A percentile compares a stretch with the other conserved stretches of the same genome.
Conservation (phyloP, 2,329 filamentous ascomycete species). For the Aspergillus proliferans region DNA sequence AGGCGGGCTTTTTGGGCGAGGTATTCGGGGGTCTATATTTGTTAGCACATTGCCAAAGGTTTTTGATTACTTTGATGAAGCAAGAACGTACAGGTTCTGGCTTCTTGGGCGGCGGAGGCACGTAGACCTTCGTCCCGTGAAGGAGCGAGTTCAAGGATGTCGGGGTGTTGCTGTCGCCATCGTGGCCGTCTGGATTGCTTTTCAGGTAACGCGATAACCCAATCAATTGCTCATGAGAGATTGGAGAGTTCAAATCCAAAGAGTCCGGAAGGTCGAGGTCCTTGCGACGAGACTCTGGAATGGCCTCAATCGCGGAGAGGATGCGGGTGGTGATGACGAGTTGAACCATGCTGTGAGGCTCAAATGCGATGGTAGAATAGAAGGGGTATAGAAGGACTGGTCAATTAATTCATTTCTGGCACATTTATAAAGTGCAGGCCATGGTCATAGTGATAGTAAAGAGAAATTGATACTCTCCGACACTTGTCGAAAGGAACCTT, state of each 20-base stretch:
- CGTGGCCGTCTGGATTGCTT: background rate
- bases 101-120: constrained; percentile 73
- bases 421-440: no score
- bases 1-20: constrained; percentile 81
- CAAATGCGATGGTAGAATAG: background rate
- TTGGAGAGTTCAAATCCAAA: constrained; percentile 26
- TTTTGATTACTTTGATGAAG: background rate
- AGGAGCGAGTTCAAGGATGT: constrained; percentile 64
- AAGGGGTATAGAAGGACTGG: constrained; percentile 5
- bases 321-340: constrained; percentile 36
- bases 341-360: constrained; percentile 31
- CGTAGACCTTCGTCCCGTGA: constrained; percentile 64
- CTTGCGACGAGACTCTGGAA: constrained; percentile 25
- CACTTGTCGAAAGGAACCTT: constrained; percentile 8
- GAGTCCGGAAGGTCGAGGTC: constrained; percentile 29
- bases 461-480: no score
- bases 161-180: background rate
- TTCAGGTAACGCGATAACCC: constrained; percentile 28
- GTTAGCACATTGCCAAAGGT: background rate
- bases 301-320: constrained; percentile 30
- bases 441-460: no score
- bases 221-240: constrained; percentile 39
- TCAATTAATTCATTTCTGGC: no score
- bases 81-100: constrained; percentile 60
- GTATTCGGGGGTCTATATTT: constrained; percentile 67